Base-by-base conservation (phyloP, 768 basidiomycete genomes). In the Lyophyllum decastes region DNA sequence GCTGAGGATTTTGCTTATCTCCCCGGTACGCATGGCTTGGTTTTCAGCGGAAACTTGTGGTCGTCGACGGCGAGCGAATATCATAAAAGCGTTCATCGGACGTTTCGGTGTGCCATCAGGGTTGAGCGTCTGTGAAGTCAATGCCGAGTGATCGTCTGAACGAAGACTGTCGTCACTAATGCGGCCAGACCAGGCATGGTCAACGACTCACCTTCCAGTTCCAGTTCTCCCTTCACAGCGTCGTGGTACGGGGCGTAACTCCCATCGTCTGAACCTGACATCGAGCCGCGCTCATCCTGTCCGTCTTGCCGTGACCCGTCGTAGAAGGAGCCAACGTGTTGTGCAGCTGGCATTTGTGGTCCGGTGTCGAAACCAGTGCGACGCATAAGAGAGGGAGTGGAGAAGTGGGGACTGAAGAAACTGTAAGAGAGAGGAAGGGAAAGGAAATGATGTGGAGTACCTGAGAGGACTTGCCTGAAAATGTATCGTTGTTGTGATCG, bases 11-110 rank as follows among this genome's bases (percentile, higher is more conserved):
- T 94, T 94, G 77, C 88, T 90, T 53, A 94, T 92, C 66, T 94
- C 92, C 16, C 92, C 92, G 0, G 92, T 94, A 40, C 92, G 87
- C 90, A 94, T 88, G 45, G 90, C 84, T 70, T 92, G 91, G 69
- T 94, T 90, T 61, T 89, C 89, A n/a, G 89, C 85, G 8, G 89
- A 86, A 33, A 94, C 90, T 70, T 94, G 89, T 17, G 92, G 92
- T 43, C 92, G 78, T 57, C 92, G 81, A 52, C 87, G 82, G 22
- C 92, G 84, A 59, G 92, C 92, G 65, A 93, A 94, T 58, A 94
- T 94, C 92, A 94, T 94, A 77, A 94, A 94, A 21, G 92, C 92
- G 70, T 94, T 94, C 92, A 94, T 94, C 33, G 92, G 92, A 12
- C 92, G 86, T 69, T 93, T 93, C 22, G 92, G 92, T 47, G 91